Percentiles rank a stretch among this genome's conserved stretches.
These are phyloP conservation scores for Vigna trinervia DNA, from an alignment of 306 rosid species.

Conservation along the genomic window DNA sequence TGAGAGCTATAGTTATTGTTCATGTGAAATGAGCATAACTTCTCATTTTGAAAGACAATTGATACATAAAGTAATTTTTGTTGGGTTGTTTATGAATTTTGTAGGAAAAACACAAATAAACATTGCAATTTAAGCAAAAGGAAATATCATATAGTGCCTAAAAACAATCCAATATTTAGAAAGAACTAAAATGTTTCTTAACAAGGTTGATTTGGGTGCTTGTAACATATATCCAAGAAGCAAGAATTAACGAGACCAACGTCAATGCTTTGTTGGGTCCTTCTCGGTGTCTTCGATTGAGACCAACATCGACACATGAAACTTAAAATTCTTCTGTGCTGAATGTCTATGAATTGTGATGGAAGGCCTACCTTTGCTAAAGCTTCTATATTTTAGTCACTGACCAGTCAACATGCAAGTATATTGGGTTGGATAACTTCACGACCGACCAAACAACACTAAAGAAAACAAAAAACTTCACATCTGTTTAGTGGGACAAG, in stretches of 20 bases:
- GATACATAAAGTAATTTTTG: slow-evolving; percentile 25
- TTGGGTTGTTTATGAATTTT: slow-evolving; percentile 3
- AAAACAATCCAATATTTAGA: not conserved
- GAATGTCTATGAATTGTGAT: slow-evolving; percentile 1
- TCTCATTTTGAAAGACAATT: slow-evolving; percentile 42
- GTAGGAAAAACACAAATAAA: not conserved
- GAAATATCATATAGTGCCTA: not conserved
- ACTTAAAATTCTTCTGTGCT: slow-evolving; percentile 37
- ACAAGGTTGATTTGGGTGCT: not conserved
- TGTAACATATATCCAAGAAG: not conserved
- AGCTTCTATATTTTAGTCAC: slow-evolving; percentile 20
- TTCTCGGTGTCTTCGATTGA: slow-evolving; percentile 32
- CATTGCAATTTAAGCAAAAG: not conserved
- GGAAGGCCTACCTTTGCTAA: slow-evolving; percentile 39
- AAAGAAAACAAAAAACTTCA: slow-evolving; percentile 27
- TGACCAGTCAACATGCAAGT: slow-evolving; percentile 50
- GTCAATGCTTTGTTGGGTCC: slow-evolving; percentile 22
- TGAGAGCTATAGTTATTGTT: slow-evolving; percentile 37
- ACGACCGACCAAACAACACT: not conserved
- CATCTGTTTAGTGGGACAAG: not conserved
- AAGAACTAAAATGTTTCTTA: not conserved
- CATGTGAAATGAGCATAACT: slow-evolving; percentile 40
- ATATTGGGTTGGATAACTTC: not conserved
- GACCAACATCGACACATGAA: slow-evolving; percentile 40
- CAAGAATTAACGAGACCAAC: too few species aligned